Base-by-base conservation (phyloP, 139 green algal genomes). In the Edaphochlamys debaryana region DNA sequence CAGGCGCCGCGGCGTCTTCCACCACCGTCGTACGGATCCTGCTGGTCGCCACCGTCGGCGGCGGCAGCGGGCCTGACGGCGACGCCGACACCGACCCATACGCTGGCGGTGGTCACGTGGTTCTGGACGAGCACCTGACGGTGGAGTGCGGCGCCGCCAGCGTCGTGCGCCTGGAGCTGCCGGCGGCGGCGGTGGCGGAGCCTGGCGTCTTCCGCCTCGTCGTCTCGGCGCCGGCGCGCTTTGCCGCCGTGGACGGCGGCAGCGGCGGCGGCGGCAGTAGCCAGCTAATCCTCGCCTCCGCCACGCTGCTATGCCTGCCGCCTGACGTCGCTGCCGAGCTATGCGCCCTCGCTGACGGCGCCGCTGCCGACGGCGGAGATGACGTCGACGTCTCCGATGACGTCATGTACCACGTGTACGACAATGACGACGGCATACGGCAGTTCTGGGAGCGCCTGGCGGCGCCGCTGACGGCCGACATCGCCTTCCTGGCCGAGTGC, bases 401-500 rank as follows among this genome's bases (percentile, higher is more conserved):
- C n/a, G n/a, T n/a, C n/a, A n/a, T n/a, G n/a, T n/a, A n/a, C n/a
- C n/a, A n/a, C n/a, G n/a, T n/a, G n/a, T n/a, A n/a, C n/a, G n/a
- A n/a, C n/a, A n/a, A n/a, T n/a, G n/a, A n/a, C n/a, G n/a, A n/a
- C n/a, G n/a, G n/a, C n/a, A n/a, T n/a, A n/a, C n/a, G n/a, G n/a
- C n/a, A n/a, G 22, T 23, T 67, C n/a, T 79, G 71, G 71, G 34
- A 79, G 48, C 30, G 38, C 22, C 54, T 79, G 22, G 71, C 66
- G 0, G 52, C 54, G 34, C 71, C 71, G 6, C 20, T 79, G 34
- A 20, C 52, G 5, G 66, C 71, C 22, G 71, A 79, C 50, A 30
- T 79, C 34, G 71, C 71, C 1, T 79, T 79, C 34, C 50, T 79
- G 1, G 17, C 60, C 22, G 71, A 79, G 42, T 38, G 58, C 71